phyloP scores from a whole-genome alignment of 1,284 basidiomycete genomes.

The Meripilus lineatus region DNA sequence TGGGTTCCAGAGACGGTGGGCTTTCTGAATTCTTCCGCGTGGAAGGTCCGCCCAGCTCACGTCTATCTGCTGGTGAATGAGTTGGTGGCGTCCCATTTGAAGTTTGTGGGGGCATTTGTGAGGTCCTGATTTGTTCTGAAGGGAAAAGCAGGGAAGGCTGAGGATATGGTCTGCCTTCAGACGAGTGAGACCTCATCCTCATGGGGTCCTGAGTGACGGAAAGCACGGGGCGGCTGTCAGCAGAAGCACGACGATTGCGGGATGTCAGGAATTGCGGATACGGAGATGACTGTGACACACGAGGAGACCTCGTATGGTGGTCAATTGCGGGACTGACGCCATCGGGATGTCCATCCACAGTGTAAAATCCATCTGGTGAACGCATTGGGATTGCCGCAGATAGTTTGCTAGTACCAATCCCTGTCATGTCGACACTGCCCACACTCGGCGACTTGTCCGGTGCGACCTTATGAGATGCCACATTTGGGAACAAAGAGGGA shows the following conservation, averaged over 20 bases:
- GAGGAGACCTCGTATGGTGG: slow-evolving; percentile 11
- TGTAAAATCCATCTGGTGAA: slow-evolving; percentile 42
- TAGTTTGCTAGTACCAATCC: slow-evolving; percentile 40
- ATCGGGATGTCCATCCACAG: slow-evolving; percentile 14
- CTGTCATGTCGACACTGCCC: slow-evolving; percentile 43
- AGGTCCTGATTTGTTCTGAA: no score
- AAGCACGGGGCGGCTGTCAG: no score
- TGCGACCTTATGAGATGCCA: slow-evolving; percentile 9
- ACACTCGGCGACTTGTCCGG: slow-evolving; percentile 28
- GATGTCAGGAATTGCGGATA: not conserved
- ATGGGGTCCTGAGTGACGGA: no score
- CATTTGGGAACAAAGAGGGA: slow-evolving; percentile 6
- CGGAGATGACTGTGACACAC: slow-evolving; percentile 1
- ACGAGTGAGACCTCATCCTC: no score
- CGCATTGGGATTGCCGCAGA: slow-evolving; percentile 25
- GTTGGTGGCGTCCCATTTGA: no score
- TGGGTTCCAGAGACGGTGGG: no score
- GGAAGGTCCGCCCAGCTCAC: no score
- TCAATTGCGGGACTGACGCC: slow-evolving; percentile 12
- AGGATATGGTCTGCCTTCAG: no score
- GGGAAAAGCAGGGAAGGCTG: no score
- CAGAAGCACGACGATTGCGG: not conserved
- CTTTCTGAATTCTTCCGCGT: no score
- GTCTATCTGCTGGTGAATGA: no score
- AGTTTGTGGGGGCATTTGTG: no score